Percentiles rank a stretch among this genome's conserved stretches.
Conservation (phyloP, 2,329 filamentous ascomycete species). For the Claviceps digitariae region DNA sequence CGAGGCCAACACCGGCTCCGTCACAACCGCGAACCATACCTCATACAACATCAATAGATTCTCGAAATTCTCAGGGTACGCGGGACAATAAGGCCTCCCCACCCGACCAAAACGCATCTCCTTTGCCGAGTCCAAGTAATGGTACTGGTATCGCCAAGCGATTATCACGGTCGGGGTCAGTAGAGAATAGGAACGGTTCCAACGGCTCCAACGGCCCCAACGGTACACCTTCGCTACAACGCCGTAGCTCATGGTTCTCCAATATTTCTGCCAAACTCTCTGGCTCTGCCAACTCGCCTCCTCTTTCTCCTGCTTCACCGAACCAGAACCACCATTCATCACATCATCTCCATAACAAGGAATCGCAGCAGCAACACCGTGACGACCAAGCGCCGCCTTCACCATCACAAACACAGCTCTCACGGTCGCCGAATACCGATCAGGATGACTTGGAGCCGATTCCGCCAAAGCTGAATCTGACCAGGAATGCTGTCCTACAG, state of each 20-base stretch:
- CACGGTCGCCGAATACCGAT: conserved; percentile 10
- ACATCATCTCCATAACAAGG: conserved; percentile 7
- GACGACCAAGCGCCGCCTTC: conserved; percentile 3
- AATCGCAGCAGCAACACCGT: conserved; percentile 6
- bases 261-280: conserved; percentile 90
- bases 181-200: conserved; percentile 18
- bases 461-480: conserved; percentile 34
- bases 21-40: conserved; percentile 21
- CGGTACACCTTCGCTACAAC: conserved; percentile 29
- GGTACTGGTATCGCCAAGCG: conserved; percentile 13
- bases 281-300: conserved; percentile 30
- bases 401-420: conserved; percentile 7
- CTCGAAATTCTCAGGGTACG: conserved; percentile 14
- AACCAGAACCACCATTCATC: conserved; percentile 5
- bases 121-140: conserved; percentile 12
- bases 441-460: conserved; percentile 23
- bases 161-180: conserved; percentile 21
- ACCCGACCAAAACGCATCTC: conserved; percentile 8
- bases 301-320: conserved; percentile 14
- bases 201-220: conserved; percentile 9
- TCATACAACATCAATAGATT: conserved; percentile 12
- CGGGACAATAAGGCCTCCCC: conserved; percentile 11
- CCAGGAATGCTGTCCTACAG: conserved; percentile 46
- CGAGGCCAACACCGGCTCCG: conserved; percentile 12
- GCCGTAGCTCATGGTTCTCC: conserved; percentile 80